Evolutionary conservation across 108 stramenopile genomes (phyloP).

Genomic region (Bacterosira constricta): DNA sequence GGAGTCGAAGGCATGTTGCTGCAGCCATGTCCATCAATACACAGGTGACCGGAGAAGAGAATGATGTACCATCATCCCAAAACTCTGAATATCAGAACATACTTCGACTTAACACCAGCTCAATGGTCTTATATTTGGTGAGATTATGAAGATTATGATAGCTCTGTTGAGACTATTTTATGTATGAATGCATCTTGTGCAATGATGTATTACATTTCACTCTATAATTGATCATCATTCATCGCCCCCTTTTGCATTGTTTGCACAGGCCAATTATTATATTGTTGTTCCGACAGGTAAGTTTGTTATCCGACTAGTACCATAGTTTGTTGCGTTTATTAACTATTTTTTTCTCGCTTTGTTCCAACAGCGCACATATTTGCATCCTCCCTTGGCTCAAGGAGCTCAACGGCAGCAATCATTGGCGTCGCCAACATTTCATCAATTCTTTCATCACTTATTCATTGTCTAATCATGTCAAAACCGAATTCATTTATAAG

Average conservation of each 20-base stretch:
- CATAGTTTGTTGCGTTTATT: too few species aligned
- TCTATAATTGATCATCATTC: not conserved
- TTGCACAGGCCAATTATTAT: conserved; percentile 43
- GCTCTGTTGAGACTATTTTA: not conserved
- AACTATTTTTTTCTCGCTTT: too few species aligned
- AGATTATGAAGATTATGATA: not conserved
- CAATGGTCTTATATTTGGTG: conserved; percentile 40
- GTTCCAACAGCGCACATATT: conserved; percentile 36
- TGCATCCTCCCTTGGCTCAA: conserved; percentile 24
- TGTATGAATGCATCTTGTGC: not conserved
- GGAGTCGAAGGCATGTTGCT: conserved; percentile 7
- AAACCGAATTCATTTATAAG: conserved; percentile 31
- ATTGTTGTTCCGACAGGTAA: conserved; percentile 28
- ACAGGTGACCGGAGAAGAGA: conserved; percentile 5
- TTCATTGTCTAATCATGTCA: conserved; percentile 28
- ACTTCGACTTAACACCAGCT: conserved; percentile 28
- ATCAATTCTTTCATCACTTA: conserved; percentile 21
- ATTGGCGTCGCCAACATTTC: conserved; percentile 37
- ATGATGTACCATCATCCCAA: not conserved
- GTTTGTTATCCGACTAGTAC: too few species aligned
- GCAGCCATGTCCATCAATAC: conserved; percentile 39
- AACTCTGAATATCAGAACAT: conserved; percentile 10
- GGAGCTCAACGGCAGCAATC: conserved; percentile 22
- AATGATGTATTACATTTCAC: not conserved
- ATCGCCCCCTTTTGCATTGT: not conserved